A percentile compares a stretch with the other conserved stretches of the same genome.
Evolutionary conservation across 331 rosid species (phyloP).

Genomic region (Acacia pycnantha): DNA sequence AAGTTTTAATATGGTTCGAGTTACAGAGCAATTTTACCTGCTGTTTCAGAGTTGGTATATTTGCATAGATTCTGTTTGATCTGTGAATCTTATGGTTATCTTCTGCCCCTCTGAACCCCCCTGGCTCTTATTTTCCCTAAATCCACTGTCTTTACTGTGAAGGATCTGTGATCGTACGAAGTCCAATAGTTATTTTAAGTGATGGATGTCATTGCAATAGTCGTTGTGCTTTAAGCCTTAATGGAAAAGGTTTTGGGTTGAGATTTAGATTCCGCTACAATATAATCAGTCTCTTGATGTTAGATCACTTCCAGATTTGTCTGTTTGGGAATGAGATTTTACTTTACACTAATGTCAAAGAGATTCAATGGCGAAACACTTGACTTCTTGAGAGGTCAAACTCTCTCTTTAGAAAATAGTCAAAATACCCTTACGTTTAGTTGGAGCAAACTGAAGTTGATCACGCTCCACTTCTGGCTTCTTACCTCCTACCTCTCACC

Average conservation of each 20-base stretch:
- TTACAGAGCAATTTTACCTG: background rate
- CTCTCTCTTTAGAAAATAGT: background rate
- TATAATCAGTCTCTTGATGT: background rate
- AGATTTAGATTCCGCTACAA: background rate
- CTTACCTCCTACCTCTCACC: background rate
- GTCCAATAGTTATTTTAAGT: background rate
- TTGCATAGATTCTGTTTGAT: background rate
- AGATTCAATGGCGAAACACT: background rate
- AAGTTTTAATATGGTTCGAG: background rate
- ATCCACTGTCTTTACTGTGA: background rate
- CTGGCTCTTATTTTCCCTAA: background rate
- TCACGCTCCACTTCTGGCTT: background rate
- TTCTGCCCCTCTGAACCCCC: background rate
- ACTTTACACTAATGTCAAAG: background rate
- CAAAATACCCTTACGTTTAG: background rate
- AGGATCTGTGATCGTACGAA: background rate
- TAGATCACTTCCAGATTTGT: background rate
- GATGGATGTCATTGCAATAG: background rate
- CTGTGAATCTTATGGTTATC: background rate
- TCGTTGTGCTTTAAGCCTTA: slow-evolving; percentile 13
- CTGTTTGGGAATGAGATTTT: background rate
- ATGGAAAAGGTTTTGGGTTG: slow-evolving; percentile 7
- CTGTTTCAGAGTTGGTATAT: background rate
- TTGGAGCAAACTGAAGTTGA: slow-evolving; percentile 3
- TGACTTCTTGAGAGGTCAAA: background rate